Evolutionary conservation across 495 filamentous ascomycete genomes (phyloP), one percentile per base, ranked within the genome.

Genomic region (Geoglossum glabrum): DNA sequence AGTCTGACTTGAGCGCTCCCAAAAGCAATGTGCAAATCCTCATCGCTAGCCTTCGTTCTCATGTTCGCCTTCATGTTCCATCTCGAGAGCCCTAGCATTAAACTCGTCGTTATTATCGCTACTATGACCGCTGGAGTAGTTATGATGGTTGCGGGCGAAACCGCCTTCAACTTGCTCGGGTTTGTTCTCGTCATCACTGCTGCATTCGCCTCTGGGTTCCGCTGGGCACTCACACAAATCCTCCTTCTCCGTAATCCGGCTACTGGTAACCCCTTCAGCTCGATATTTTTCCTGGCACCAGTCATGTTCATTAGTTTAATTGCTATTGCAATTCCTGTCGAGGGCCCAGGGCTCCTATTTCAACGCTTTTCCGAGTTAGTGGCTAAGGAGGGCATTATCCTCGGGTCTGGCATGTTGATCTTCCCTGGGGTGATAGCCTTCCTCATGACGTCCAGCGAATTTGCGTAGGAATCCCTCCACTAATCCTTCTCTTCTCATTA

Each of bases 121-220:
- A 83, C 86, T 60, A 97, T 99, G 93, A 99, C 90, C 0, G 64
- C 81, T 1, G 93, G 93, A 57, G 93, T 99, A 26, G 77, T 97
- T 61, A 95, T 97, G 90, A 99, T 99, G 93, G 93, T 99, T 3
- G 86, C 89, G 1, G 90, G 90, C 26, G 92, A 99, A 71, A 79
- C 90, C n/a, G 82, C 84, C 34, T 99, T 99, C 76, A 79, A 87
- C 61, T 74, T 82, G 0, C 77, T 89, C 36, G 93, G 93, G 9
- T 97, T 99, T 69, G 66, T 88, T 30, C 81, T 99, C 49, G 82
- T 97, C 69, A 96, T 97, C 66, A 79, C 83, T 17, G 86, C 93
- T 19, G 86, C 89, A 28, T 93, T 92, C 73, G 90, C 94, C 70
- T 95, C 87, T 27, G 93, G 93, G 54, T 94, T 99, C 73, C 86